Percentiles rank a stretch among this genome's conserved stretches.
phyloP scores from a whole-genome alignment of 371 early-diverging fungal genomes.

The Capillidium rhysosporum region DNA sequence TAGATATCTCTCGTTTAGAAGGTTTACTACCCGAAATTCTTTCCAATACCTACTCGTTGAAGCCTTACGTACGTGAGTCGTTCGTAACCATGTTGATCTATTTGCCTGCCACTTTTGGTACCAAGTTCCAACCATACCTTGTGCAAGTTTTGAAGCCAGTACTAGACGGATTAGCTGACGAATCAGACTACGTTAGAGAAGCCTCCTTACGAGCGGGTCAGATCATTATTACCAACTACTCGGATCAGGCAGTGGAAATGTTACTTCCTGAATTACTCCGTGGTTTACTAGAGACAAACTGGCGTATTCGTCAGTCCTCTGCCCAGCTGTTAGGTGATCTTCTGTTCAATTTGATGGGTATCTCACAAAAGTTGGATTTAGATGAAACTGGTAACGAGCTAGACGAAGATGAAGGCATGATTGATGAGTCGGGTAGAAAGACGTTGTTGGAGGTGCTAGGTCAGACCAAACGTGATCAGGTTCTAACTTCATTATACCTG shows the following conservation, averaged over 20 bases:
- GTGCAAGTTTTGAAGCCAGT: constrained; percentile 70
- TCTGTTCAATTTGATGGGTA: constrained; percentile 76
- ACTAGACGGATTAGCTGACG: constrained; percentile 84
- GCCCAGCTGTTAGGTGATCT: constrained; percentile 91
- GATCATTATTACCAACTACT: constrained; percentile 80
- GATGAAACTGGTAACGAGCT: constrained; percentile 33
- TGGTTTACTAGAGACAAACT: constrained; percentile 76
- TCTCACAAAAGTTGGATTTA: constrained; percentile 32
- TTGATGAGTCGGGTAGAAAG: constrained; percentile 45
- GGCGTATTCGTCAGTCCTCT: constrained; percentile 90
- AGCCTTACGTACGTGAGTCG: constrained; percentile 81
- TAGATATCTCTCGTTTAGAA: constrained; percentile 75
- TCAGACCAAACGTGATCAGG: constrained; percentile 58
- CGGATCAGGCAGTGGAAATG: constrained; percentile 67
- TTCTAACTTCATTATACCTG: constrained; percentile 86
- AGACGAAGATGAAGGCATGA: constrained; percentile 22
- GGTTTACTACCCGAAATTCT: constrained; percentile 78
- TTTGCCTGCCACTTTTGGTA: constrained; percentile 85
- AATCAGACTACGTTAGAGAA: constrained; percentile 83
- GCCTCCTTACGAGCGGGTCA: constrained; percentile 80
- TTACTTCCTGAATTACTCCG: constrained; percentile 79
- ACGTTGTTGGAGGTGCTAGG: constrained; percentile 69
- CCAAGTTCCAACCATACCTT: constrained; percentile 75
- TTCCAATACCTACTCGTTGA: constrained; percentile 48
- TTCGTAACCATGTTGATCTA: constrained; percentile 87